Conservation (phyloP, 2,329 filamentous ascomycete species). For the Trichoderma hamatum region DNA sequence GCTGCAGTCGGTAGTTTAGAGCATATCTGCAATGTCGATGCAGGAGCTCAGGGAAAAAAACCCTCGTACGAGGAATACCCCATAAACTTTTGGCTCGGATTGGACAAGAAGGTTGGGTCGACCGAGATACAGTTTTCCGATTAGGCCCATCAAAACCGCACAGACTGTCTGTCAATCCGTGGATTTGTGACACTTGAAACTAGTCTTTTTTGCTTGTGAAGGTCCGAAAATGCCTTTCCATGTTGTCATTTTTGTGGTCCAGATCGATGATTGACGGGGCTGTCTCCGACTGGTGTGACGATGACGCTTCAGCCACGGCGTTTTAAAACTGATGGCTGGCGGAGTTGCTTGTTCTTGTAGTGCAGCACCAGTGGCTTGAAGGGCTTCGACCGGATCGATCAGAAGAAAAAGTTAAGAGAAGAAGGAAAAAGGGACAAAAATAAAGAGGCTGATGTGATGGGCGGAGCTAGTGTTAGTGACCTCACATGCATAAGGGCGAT, state of each 20-base stretch:
- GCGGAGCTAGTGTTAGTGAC: not conserved
- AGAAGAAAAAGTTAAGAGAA: not conserved
- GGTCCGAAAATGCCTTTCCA: not conserved
- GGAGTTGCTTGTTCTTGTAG: not conserved
- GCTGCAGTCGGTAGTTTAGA: not conserved
- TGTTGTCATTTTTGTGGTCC: not conserved
- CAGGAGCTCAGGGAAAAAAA: not conserved
- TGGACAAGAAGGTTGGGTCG: conserved; percentile 3
- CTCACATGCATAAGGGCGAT: conserved; percentile 12
- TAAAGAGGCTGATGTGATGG: conserved; percentile 1
- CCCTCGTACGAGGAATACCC: not conserved
- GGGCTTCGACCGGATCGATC: not conserved
- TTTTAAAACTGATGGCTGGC: conserved; percentile 9
- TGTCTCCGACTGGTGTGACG: not conserved
- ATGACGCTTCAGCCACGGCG: conserved; percentile 7
- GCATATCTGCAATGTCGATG: not conserved
- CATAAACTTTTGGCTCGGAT: not conserved
- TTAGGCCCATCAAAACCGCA: not conserved
- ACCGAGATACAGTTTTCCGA: not conserved
- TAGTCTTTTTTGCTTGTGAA: not conserved
- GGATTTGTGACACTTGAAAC: not conserved
- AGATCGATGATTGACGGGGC: not conserved
- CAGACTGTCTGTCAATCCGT: not conserved
- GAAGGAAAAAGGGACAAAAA: not conserved
- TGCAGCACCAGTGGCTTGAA: not conserved